A percentile compares a stretch with the other conserved stretches of the same genome.
Evolutionary conservation across 257 asterid species (phyloP).

Genomic region (Solanum verrucosum): DNA sequence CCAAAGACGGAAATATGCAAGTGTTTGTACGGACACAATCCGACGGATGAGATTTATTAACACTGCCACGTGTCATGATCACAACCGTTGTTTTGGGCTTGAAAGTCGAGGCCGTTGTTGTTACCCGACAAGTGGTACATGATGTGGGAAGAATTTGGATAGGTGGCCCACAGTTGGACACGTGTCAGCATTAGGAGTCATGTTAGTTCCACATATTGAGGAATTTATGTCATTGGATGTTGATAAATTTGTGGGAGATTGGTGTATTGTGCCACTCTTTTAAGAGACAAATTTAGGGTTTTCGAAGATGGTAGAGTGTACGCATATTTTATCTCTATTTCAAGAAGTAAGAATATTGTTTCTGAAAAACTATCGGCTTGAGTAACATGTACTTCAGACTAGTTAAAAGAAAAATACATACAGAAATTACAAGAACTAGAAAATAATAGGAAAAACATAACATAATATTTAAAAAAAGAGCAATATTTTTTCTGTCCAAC

Average conservation of each 20-base stretch:
- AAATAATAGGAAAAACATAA: no score
- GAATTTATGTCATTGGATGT: neutral
- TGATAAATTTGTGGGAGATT: neutral
- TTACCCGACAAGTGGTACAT: conserved; percentile 13
- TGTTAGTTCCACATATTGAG: neutral
- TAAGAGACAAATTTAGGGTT: neutral
- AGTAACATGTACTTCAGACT: no score
- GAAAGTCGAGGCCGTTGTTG: neutral
- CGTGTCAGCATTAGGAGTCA: neutral
- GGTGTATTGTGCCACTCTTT: neutral
- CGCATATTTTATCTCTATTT: no score
- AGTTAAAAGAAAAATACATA: neutral
- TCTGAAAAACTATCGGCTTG: no score
- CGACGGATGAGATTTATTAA: neutral
- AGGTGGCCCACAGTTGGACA: neutral
- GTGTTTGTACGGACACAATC: conserved; percentile 8
- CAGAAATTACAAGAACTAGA: neutral
- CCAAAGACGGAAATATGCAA: conserved; percentile 19
- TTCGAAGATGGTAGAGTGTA: neutral
- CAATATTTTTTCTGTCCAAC: no score
- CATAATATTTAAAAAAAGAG: no score
- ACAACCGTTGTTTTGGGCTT: neutral
- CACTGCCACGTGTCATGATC: neutral
- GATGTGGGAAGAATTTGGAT: neutral
- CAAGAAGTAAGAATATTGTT: neutral